phyloP scores from a whole-genome alignment of 495 filamentous ascomycete genomes.

The Tuber calosporum region DNA sequence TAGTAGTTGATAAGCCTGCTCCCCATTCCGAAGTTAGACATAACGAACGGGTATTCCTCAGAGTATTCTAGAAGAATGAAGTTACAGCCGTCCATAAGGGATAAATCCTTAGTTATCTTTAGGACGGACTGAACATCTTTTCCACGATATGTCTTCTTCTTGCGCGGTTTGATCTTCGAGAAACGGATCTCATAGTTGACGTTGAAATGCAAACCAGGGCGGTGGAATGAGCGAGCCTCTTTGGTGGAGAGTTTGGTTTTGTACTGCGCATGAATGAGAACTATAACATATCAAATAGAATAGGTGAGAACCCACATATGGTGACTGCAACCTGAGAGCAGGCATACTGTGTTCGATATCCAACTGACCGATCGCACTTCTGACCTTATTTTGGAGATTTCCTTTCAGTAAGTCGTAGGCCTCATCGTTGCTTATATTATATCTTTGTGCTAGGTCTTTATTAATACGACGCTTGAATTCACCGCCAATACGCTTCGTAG shows the following conservation, averaged over 20 bases:
- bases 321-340: conserved; percentile 81
- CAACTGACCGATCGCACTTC: conserved; percentile 77
- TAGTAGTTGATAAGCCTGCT: conserved; percentile 94
- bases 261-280: conserved; percentile 50
- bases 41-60: conserved; percentile 79
- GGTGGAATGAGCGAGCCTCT: conserved; percentile 85
- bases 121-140: conserved; percentile 69
- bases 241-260: conserved; percentile 69
- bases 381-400: conserved; percentile 90
- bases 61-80: conserved; percentile 88
- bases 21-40: conserved; percentile 97
- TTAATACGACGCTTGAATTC: conserved; percentile 52
- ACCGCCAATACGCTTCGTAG: conserved; percentile 44
- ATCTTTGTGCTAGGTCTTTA: conserved; percentile 62
- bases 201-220: conserved; percentile 61
- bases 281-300: background rate
- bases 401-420: conserved; percentile 93
- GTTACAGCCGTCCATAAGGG: conserved; percentile 77
- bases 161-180: conserved; percentile 58
- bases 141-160: conserved; percentile 70
- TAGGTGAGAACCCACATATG: conserved; percentile 52
- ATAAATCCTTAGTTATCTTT: conserved; percentile 65
- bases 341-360: conserved; percentile 86
- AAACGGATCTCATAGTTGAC: conserved; percentile 52
- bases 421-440: conserved; percentile 93